Base-by-base conservation (phyloP, 108 stramenopile species). In the Skeletonema marinoi region DNA sequence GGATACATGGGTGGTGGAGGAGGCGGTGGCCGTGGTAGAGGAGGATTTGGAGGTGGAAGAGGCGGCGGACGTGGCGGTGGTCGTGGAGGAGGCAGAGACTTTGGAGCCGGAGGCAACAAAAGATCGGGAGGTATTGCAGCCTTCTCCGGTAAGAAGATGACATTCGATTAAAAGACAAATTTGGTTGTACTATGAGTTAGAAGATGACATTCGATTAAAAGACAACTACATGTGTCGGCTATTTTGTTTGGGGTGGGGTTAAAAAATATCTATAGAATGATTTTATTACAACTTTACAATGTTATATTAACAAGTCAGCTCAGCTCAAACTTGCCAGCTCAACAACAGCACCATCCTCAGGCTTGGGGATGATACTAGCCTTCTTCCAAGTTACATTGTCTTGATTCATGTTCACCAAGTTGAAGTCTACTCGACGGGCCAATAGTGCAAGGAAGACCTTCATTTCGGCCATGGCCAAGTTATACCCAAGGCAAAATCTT, bases 1-100 rank as follows among this genome's bases (percentile, higher is more conserved):
- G 89, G 92, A 6, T 78, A 92, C 33, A 89, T 92, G 44, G 88
- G 93, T 31, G 88, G 93, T 31, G 75, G 87, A 16, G 90, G 93
- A 1, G 71, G 88, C 12, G 85, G 94, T 12, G 80, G 88, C 60
- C 87, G 92, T 44, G 82, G 95, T 2, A 75, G 92, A 30, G 64
- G 87, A 8, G 78, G 90, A n/a, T 29, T 81, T 17, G 88, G 88
- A 3, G 66, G 79, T 31, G 79, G 88, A 11, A 42, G 89, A 10
- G 85, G 86, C 16, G 91, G 92, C 29, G 83, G 93, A 16, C 70
- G 90, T 11, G 66, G 87, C 16, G 66, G 78, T 35, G 78, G 88
- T 11, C 41, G 90, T 7, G 84, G 86, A 29, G 91, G 92, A 25
- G 83, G 93, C 16, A 74, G 88, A 16, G 64, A 83, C 10, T 69